Base-by-base conservation (phyloP, 768 basidiomycete species). In the Termitomyces sp. region DNA sequence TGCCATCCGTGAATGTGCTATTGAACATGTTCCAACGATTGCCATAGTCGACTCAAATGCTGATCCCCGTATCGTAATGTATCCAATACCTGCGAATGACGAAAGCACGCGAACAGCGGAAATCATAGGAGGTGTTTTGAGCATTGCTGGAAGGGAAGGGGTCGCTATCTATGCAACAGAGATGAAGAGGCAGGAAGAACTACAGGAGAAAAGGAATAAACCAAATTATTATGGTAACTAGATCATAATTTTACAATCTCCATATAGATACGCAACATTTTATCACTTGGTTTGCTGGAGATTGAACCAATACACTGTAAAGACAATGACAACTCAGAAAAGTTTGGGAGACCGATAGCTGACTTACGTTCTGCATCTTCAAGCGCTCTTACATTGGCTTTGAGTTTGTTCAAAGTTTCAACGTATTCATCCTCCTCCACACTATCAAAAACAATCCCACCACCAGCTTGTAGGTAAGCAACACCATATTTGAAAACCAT, bases 21-120 rank as follows among this genome's bases (percentile, higher is more conserved):
- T 86, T 56, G 82, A 88, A 60, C 88, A 95, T 67, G 83, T 98
- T 56, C 97, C 97, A 0, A 98, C 97, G 1, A 86, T 98, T 59
- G 97, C 88, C 35, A 86, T 98, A 59, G 84, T 95, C 54, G 97
- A 99, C 72, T 92, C 94, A 22, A 94, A 99, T 69, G 90, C 86
- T 44, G 97, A 99, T 73, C 97, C 97, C 6, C 86, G 97, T 26
- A 80, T 94, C 40, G 95, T 99, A 61, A 97, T 98, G 82, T 98
- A 97, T 71, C 90, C 97, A 44, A 98, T 99, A 67, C 95, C 94
- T 0, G 94, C 92, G n/a, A 99, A 98, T 71, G 93, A 96, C 73
- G 97, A 99, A 73, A 93, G 85, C 67, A 81, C 88, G 10, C 83
- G 94, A 47, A 89, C 94, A 16, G 92, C 93, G 45, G 96, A 98